A percentile compares a stretch with the other conserved stretches of the same genome.
Evolutionary conservation across 2,329 filamentous ascomycete genomes (phyloP).

Genomic region (Epichloe hybrida): DNA sequence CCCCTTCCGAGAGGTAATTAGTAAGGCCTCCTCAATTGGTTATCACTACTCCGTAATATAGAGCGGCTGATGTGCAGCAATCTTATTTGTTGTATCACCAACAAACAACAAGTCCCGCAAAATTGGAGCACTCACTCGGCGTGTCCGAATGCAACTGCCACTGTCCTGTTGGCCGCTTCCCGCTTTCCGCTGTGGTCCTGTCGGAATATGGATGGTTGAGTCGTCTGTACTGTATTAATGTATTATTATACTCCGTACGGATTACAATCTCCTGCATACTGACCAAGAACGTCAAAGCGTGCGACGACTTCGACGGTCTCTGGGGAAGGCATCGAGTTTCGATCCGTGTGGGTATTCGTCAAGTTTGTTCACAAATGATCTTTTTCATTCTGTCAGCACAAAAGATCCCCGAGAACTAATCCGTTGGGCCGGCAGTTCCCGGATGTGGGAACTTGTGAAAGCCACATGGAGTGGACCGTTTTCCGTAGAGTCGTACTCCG

Average conservation of each 20-base stretch:
- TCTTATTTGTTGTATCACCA: too few species aligned
- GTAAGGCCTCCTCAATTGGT: too few species aligned
- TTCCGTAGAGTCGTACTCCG: background rate
- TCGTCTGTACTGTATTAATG: too few species aligned
- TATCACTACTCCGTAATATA: too few species aligned
- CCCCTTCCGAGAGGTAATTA: too few species aligned
- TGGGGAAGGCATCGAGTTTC: too few species aligned
- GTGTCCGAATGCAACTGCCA: background rate
- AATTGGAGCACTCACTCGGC: background rate
- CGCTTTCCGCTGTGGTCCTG: background rate
- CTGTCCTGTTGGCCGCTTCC: background rate
- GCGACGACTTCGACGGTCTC: too few species aligned
- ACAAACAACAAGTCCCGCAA: too few species aligned
- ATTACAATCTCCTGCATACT: too few species aligned
- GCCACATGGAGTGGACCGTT: background rate
- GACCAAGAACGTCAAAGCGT: too few species aligned
- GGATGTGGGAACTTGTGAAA: background rate
- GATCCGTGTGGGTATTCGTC: background rate
- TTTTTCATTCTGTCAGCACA: background rate
- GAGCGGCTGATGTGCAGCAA: too few species aligned
- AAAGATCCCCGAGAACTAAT: conserved; percentile 9
- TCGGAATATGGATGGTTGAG: background rate
- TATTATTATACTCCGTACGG: too few species aligned
- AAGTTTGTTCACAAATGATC: background rate
- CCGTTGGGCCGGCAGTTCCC: conserved; percentile 4